Evolutionary conservation across 1,139 yeast species (phyloP), one percentile per base, ranked within the genome.

Genomic region (Saccharomyces hybrid): DNA sequence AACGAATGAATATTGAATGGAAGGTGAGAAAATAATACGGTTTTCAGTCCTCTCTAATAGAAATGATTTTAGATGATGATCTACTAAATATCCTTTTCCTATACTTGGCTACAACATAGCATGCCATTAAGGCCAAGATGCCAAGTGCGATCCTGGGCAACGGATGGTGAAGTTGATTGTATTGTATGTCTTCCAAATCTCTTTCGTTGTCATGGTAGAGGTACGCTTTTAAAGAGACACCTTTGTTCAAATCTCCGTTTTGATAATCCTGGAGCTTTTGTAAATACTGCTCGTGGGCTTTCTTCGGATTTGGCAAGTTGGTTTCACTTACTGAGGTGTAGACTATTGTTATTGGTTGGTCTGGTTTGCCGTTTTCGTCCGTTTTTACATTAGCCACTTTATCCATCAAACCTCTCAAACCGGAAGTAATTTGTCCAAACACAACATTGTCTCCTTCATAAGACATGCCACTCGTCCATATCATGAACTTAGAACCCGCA

Each of bases 401-500:
- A 54, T 78, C 76, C 16, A 69, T 75, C 41, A 82, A 78, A 25
- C 81, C 79, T 47, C 84, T 86, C 56, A 78, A 72, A 7, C 93
- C 93, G 47, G 82, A 84, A 16, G 80, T 64, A 52, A 86, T 84
- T 71, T 85, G 88, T 52, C 93, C 95, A 66, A 86, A 86, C 4
- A 84, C 90, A 62, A 86, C 91, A 70, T 85, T 86, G 9, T 72
- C 71, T 28, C 82, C 83, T 69, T 85, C 81, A 16, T 8, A 11
- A 8, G 44, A 1, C 44, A 13, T 20, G 8, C 6, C 25, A 16
- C 44, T 38, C 7, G 44, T 38, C 13, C 25, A 11, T 65, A 83
- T 80, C 72, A 82, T 82, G 70, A 86, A 86, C 72, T 85, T 90
- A 23, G 88, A 82, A 46, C 89, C 90, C 55, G 89, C 90, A 23